Evolutionary conservation across 192 early-diverging fungal species (phyloP).

Genomic region (Coemansia reversa): DNA sequence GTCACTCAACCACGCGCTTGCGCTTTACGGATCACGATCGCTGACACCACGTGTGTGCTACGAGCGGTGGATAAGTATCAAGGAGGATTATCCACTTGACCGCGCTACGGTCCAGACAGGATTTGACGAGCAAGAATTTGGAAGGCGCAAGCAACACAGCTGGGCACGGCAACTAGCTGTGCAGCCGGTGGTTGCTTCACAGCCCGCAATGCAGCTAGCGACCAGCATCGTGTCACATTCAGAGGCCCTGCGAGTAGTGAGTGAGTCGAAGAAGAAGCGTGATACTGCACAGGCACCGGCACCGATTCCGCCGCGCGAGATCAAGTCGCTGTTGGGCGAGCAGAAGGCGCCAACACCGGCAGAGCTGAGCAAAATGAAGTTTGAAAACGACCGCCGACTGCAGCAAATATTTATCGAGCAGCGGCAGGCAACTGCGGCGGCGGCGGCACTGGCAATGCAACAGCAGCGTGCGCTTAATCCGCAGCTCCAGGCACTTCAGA

Average conservation of each 20-base stretch:
- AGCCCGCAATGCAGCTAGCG: slow-evolving; percentile 47
- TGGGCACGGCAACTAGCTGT: slow-evolving; percentile 32
- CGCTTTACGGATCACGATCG: slow-evolving; percentile 36
- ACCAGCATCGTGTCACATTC: slow-evolving; percentile 33
- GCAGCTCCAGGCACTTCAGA: slow-evolving; percentile 23
- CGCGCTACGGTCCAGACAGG: slow-evolving; percentile 38
- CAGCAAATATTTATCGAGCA: slow-evolving; percentile 49
- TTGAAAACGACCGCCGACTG: slow-evolving; percentile 38
- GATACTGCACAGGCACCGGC: slow-evolving; percentile 26
- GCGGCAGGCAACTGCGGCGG: slow-evolving; percentile 42
- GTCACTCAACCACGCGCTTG: slow-evolving; percentile 40
- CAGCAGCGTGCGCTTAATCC: slow-evolving; percentile 18
- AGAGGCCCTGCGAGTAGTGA: slow-evolving; percentile 26
- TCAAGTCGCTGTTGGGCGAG: slow-evolving; percentile 31
- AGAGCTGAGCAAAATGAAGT: slow-evolving; percentile 45
- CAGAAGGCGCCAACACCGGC: slow-evolving; percentile 47
- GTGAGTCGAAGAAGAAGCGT: slow-evolving; percentile 43
- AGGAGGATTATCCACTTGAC: slow-evolving; percentile 44
- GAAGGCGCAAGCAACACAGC: slow-evolving; percentile 22
- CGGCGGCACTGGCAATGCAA: slow-evolving; percentile 37
- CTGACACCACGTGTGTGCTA: slow-evolving; percentile 33
- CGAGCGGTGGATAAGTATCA: slow-evolving; percentile 47
- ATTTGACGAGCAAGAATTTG: slow-evolving; percentile 47
- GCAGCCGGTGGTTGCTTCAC: slow-evolving; percentile 14
- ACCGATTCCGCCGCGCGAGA: slow-evolving; percentile 41